These are phyloP conservation scores for Rhamnella rubrinervis DNA, from an alignment of 331 rosid genomes.

Conservation along the genomic window DNA sequence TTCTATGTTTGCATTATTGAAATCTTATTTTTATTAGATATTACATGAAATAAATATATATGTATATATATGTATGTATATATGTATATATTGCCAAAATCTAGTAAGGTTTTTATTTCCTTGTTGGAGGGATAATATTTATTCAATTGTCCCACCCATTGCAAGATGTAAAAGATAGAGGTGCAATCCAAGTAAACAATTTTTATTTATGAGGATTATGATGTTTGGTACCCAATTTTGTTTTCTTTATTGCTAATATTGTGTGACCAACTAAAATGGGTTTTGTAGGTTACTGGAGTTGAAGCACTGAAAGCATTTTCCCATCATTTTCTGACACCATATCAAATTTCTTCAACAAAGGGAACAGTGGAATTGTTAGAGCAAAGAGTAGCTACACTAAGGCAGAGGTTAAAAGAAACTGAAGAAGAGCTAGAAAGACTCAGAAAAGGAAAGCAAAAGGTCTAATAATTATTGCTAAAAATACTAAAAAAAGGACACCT, in stretches of 20 bases:
- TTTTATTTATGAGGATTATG: no score
- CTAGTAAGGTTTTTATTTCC: no score
- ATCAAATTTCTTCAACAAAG: constrained; percentile 40
- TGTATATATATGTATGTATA: no score
- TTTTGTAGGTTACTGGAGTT: constrained; percentile 83
- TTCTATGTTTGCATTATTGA: neutral
- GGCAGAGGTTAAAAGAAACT: constrained; percentile 56
- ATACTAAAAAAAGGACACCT: neutral
- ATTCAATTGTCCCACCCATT: no score
- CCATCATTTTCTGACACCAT: constrained; percentile 49
- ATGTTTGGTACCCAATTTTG: no score
- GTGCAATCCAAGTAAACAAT: no score
- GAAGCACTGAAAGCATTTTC: constrained; percentile 81
- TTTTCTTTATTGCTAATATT: no score
- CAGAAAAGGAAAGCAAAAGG: constrained; percentile 46
- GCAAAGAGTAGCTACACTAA: constrained; percentile 48
- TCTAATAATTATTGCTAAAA: constrained; percentile 22
- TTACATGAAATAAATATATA: neutral
- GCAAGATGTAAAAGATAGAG: no score
- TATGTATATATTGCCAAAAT: neutral
- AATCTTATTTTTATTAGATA: neutral
- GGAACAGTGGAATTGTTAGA: constrained; percentile 62
- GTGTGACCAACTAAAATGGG: neutral
- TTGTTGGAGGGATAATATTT: no score
- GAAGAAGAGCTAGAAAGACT: constrained; percentile 70